These are phyloP conservation scores for Erythrophleum fordii DNA, from an alignment of 306 rosid genomes.

Conservation along the genomic window DNA sequence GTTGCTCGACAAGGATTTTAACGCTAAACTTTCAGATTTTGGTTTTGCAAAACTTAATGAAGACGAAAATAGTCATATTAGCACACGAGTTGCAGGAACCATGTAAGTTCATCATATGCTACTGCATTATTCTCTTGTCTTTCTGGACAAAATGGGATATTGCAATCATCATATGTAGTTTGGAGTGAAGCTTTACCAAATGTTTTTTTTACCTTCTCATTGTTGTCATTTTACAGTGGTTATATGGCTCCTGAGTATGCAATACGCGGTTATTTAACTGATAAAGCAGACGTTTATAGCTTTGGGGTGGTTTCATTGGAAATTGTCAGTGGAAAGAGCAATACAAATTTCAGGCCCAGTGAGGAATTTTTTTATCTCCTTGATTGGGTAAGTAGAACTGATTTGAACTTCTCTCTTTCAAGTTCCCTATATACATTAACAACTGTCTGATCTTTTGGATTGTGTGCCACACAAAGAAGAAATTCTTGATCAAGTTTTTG, in stretches of 20 bases:
- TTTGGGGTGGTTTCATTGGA: neutral
- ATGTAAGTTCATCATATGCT: neutral
- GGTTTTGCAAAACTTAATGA: slow-evolving; percentile 6
- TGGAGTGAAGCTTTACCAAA: neutral
- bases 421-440: neutral
- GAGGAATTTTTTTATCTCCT: neutral
- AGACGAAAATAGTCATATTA: neutral
- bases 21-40: slow-evolving; percentile 3
- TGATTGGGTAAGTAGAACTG: neutral
- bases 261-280: neutral
- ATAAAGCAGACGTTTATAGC: neutral
- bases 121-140: neutral
- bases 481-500: neutral
- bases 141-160: neutral
- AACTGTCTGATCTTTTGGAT: neutral
- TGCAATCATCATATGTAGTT: neutral
- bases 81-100: slow-evolving; percentile 13
- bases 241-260: slow-evolving; percentile 13
- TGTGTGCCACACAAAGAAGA: neutral
- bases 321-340: slow-evolving; percentile 1
- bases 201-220: neutral
- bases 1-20: slow-evolving; percentile 13
- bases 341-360: neutral
- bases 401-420: neutral
- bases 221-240: neutral